Evolutionary conservation across 768 basidiomycete genomes (phyloP).

Genomic region (Russula vinacea): DNA sequence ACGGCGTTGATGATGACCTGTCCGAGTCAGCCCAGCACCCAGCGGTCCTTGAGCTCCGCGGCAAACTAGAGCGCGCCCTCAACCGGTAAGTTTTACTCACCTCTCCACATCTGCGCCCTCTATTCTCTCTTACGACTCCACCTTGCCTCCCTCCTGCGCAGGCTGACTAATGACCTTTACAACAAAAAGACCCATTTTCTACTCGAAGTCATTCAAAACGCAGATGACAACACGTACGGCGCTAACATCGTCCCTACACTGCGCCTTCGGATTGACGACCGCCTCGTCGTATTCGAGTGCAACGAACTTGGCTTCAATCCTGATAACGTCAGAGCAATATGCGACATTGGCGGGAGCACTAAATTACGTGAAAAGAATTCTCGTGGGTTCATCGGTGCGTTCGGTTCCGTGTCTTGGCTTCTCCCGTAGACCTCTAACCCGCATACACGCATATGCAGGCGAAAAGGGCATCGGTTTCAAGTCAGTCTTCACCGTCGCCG

Average conservation of each 20-base stretch:
- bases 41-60: slow-evolving; percentile 14
- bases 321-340: slow-evolving; percentile 33
- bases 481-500: slow-evolving; percentile 35
- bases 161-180: slow-evolving; percentile 33
- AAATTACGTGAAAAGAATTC: slow-evolving; percentile 28
- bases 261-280: slow-evolving; percentile 23
- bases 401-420: not conserved
- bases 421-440: not conserved
- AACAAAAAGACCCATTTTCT: slow-evolving; percentile 35
- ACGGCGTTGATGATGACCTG: slow-evolving; percentile 19
- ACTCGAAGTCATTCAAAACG: slow-evolving; percentile 35
- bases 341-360: slow-evolving; percentile 34
- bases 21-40: not conserved
- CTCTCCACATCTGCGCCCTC: not conserved
- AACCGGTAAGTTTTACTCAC: slow-evolving; percentile 20
- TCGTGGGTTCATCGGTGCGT: slow-evolving; percentile 27
- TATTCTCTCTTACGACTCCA: no score
- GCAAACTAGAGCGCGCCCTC: slow-evolving; percentile 28
- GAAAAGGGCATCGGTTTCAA: slow-evolving; percentile 37
- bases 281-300: slow-evolving; percentile 28
- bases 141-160: not conserved
- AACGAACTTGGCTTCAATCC: slow-evolving; percentile 33
- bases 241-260: slow-evolving; percentile 22
- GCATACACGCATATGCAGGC: slow-evolving; percentile 27
- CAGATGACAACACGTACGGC: slow-evolving; percentile 33